These are phyloP conservation scores for Diplocarpon mali DNA, from an alignment of 2,329 filamentous ascomycete genomes.

Conservation along the genomic window DNA sequence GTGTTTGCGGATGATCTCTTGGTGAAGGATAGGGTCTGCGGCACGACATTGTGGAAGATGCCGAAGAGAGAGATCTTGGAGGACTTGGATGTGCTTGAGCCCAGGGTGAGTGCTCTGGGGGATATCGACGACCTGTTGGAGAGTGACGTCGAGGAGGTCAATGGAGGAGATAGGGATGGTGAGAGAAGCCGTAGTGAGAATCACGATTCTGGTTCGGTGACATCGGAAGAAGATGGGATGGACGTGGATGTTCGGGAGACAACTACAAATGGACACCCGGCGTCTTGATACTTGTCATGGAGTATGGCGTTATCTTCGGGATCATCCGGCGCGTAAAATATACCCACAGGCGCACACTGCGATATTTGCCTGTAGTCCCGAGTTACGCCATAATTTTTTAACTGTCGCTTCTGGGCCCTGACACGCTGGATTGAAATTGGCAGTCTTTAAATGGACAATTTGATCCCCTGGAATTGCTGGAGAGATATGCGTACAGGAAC, in stretches of 20 bases:
- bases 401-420: no score
- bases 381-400: no score
- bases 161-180: constrained; percentile 9
- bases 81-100: constrained; percentile 79
- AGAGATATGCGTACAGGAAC: no score
- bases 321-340: no score
- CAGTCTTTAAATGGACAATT: no score
- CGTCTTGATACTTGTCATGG: background rate
- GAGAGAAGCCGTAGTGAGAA: constrained; percentile 7
- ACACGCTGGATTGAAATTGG: no score
- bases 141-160: constrained; percentile 29
- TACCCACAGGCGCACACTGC: no score
- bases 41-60: constrained; percentile 86
- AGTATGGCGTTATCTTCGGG: no score
- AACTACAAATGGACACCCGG: constrained; percentile 6
- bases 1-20: constrained; percentile 90
- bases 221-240: constrained; percentile 14
- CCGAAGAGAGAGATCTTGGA: constrained; percentile 72
- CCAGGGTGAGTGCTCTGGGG: constrained; percentile 71
- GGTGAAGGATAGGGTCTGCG: constrained; percentile 80
- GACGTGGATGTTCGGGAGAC: constrained; percentile 13
- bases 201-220: constrained; percentile 30
- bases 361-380: no score
- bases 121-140: constrained; percentile 64
- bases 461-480: no score